These are phyloP conservation scores for Ophiosphaerella narmari DNA, from an alignment of 2,329 filamentous ascomycete genomes.

Conservation along the genomic window DNA sequence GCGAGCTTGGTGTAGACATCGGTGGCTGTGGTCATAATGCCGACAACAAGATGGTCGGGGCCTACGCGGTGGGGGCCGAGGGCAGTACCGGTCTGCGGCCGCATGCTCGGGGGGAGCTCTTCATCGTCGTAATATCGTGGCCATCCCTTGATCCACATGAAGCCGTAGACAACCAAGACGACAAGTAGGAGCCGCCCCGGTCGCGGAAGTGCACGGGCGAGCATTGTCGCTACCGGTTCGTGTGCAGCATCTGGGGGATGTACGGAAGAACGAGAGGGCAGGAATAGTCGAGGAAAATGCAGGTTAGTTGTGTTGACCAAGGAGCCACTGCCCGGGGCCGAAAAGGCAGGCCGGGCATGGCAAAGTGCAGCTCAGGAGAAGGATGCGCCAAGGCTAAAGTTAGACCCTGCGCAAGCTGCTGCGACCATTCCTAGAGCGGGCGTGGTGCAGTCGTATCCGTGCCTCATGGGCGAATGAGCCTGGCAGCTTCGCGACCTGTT, in stretches of 20 bases:
- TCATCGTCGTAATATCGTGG: constrained; percentile 40
- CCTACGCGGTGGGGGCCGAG: constrained; percentile 23
- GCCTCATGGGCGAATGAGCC: neutral
- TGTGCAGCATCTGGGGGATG: constrained; percentile 11
- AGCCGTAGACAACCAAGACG: constrained; percentile 27
- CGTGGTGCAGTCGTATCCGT: too few species aligned
- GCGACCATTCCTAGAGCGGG: too few species aligned
- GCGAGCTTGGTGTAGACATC: constrained; percentile 61
- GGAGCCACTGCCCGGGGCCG: too few species aligned
- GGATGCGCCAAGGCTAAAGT: too few species aligned
- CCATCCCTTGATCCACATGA: constrained; percentile 41
- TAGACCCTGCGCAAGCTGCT: too few species aligned
- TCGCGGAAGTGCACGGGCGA: constrained; percentile 27
- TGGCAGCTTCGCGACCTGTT: neutral
- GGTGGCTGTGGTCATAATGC: constrained; percentile 62
- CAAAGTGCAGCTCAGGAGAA: too few species aligned
- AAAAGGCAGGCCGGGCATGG: too few species aligned
- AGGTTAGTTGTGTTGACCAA: too few species aligned
- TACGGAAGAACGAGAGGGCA: neutral
- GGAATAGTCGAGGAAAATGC: too few species aligned
- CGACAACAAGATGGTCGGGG: constrained; percentile 52
- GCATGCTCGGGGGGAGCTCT: constrained; percentile 29
- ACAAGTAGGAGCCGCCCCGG: constrained; percentile 27
- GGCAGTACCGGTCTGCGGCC: constrained; percentile 17
- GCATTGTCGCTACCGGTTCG: constrained; percentile 25